Percentiles rank a stretch among this genome's conserved stretches.
Evolutionary conservation across 345 rosid genomes (phyloP).

Genomic region (Arabis alpina): DNA sequence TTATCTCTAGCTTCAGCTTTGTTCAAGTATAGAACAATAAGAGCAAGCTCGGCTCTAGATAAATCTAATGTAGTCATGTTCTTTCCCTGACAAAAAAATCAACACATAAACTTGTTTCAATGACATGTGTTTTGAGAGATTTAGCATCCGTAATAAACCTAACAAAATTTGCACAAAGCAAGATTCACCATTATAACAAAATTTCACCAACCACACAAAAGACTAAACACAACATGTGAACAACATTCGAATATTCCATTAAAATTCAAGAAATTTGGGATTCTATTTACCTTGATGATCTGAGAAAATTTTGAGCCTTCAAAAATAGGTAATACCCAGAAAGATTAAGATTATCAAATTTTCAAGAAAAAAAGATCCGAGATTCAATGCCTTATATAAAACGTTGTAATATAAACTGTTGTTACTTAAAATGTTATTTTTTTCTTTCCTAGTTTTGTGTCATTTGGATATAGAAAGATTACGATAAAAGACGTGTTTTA

Average conservation of each 20-base stretch:
- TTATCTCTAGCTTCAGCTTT: conserved; percentile 99
- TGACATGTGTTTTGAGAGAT: too few relatives aligned
- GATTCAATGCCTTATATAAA: conserved; percentile 31
- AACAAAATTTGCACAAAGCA: background rate
- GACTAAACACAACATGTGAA: background rate
- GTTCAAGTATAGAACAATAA: conserved; percentile 80
- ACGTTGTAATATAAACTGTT: conserved; percentile 10
- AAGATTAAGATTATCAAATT: background rate
- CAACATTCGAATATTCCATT: background rate
- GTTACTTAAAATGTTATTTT: conserved; percentile 3
- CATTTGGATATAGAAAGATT: background rate
- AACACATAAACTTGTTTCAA: background rate
- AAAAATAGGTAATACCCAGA: conserved; percentile 6
- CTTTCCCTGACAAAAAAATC: conserved; percentile 35
- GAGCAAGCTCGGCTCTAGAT: conserved; percentile 87
- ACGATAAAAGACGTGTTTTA: conserved; percentile 71
- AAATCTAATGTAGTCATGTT: conserved; percentile 78
- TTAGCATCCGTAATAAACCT: too few relatives aligned
- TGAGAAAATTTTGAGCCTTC: conserved; percentile 9
- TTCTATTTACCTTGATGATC: conserved; percentile 28
- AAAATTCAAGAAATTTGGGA: background rate
- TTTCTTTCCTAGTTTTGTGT: conserved; percentile 19
- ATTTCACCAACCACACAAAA: background rate
- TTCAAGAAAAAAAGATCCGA: conserved; percentile 23
- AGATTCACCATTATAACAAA: background rate